Evolutionary conservation across 1,284 basidiomycete genomes (phyloP).

Genomic region (Exsudoporus floridanus): DNA sequence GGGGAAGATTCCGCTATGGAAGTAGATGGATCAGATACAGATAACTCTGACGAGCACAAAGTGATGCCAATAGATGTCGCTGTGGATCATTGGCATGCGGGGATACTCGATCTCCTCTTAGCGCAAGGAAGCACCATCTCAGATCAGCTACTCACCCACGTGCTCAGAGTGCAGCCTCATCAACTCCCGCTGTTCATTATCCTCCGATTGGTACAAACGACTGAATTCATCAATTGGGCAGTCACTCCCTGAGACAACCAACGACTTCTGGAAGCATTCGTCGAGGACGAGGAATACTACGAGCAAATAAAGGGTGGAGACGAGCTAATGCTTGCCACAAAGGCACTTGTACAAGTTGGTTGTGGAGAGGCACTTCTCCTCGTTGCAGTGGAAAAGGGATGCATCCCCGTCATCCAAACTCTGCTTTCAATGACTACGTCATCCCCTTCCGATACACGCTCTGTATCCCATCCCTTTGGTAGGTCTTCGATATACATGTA

Average conservation of each 20-base stretch:
- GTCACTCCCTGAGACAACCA: not conserved
- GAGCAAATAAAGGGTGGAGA: not conserved
- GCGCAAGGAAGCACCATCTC: not conserved
- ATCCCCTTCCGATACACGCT: too few relatives aligned
- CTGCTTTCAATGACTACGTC: not conserved
- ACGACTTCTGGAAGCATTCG: not conserved
- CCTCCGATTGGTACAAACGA: not conserved
- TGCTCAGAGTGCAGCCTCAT: not conserved
- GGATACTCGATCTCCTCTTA: slow-evolving; percentile 2
- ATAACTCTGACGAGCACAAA: not conserved
- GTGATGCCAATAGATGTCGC: slow-evolving; percentile 3
- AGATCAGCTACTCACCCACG: not conserved
- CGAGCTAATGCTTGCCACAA: not conserved
- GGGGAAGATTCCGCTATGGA: too few relatives aligned
- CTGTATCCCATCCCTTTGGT: not conserved
- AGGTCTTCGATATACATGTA: not conserved
- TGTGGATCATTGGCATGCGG: not conserved
- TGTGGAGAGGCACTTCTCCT: not conserved
- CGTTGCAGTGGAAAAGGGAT: slow-evolving; percentile 3
- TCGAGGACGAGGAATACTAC: slow-evolving; percentile 1
- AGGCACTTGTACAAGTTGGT: not conserved
- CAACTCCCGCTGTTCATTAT: slow-evolving; percentile 2
- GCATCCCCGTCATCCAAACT: not conserved
- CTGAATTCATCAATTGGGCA: slow-evolving; percentile 2
- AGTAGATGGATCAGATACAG: not conserved